Evolutionary conservation across 495 filamentous ascomycete species (phyloP), one percentile per base, ranked within the genome.

Genomic region (Aspergillus kassunensis): DNA sequence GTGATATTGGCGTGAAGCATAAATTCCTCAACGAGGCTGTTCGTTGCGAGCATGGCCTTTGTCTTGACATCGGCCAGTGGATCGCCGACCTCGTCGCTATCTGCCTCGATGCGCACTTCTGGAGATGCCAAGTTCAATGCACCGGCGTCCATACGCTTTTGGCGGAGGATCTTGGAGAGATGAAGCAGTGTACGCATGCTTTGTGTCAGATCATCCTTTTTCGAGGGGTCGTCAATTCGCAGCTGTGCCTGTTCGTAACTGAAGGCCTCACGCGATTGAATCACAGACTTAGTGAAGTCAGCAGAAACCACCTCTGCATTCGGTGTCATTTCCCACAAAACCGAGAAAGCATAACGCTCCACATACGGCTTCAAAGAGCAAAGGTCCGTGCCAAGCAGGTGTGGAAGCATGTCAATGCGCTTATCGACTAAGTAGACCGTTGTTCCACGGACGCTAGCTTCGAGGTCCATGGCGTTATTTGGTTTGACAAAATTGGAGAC

Each of bases 391-490:
- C 93, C 93, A 13, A 98, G 80, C 20, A 98, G 82, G 79, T 88
- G 89, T 15, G 95, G 95, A 64, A 98, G 77, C 95, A 98, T 98
- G 72, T 98, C 93, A 58, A 98, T 97, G 57, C 93, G 91, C 73
- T 97, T 98, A 70, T 98, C 93, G 2, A 98, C 95, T 20, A 98
- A 77, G 60, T 98, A 98, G 24, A 98, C 93, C 0, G 95, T 97
- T 3, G 93, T 97, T 53, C 92, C 93, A 63, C 93, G 85, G 52
- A 91, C 80, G 62, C 89, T 91, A 2, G 93, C 93, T 71, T 98
- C 93, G 19, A 80, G 79, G 64, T 98, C 95, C 95, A 98, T 98
- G 34, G 93, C 83, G 64, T 93, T 97, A 65, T 90, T 90, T 23
- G 95, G 91, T 70, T 91, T 95, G 64, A 98, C 95, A 58, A 97